Percentiles rank a stretch among this genome's conserved stretches.
These are phyloP conservation scores for Phytophthora ramorum DNA, from an alignment of 352 stramenopile species.

Conservation along the genomic window DNA sequence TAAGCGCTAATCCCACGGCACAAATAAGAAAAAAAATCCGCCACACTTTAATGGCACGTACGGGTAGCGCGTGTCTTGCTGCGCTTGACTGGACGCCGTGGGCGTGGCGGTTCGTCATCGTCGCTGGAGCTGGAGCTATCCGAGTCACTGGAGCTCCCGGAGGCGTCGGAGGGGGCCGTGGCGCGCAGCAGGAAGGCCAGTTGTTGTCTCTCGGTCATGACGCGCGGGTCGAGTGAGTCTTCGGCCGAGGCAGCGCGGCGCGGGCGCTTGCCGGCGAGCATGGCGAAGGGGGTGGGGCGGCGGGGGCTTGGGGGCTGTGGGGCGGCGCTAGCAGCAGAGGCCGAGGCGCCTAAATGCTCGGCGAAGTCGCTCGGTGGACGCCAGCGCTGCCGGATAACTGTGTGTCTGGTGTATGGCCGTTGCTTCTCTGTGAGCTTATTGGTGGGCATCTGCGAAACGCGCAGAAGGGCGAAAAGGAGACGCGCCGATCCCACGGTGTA, in stretches of 20 bases:
- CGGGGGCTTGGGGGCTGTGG: neutral
- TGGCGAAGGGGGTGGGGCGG: neutral
- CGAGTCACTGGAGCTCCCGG: slow-evolving; percentile 33
- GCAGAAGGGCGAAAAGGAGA: slow-evolving; percentile 22
- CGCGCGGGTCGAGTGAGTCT: slow-evolving; percentile 55
- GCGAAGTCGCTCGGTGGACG: slow-evolving; percentile 38
- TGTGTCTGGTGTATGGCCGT: slow-evolving; percentile 32
- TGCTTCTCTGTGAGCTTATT: slow-evolving; percentile 32
- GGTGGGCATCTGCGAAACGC: slow-evolving; percentile 28
- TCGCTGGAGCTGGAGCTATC: slow-evolving; percentile 45
- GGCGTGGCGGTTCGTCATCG: slow-evolving; percentile 27
- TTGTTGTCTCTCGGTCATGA: slow-evolving; percentile 89
- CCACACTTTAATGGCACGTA: slow-evolving; percentile 6
- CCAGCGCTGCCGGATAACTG: slow-evolving; percentile 33
- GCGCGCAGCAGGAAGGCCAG: slow-evolving; percentile 82
- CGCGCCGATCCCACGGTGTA: slow-evolving; percentile 24
- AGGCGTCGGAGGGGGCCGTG: slow-evolving; percentile 65
- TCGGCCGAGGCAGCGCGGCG: slow-evolving; percentile 33
- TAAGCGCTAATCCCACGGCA: neutral
- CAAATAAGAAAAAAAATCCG: slow-evolving; percentile 5
- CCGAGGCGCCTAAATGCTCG: slow-evolving; percentile 34
- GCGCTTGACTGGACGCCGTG: slow-evolving; percentile 35
- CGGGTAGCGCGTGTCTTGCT: slow-evolving; percentile 33
- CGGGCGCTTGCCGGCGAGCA: slow-evolving; percentile 40
- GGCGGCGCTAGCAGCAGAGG: slow-evolving; percentile 4